phyloP scores from a whole-genome alignment of 257 asterid genomes.

The Gentiana straminea region DNA sequence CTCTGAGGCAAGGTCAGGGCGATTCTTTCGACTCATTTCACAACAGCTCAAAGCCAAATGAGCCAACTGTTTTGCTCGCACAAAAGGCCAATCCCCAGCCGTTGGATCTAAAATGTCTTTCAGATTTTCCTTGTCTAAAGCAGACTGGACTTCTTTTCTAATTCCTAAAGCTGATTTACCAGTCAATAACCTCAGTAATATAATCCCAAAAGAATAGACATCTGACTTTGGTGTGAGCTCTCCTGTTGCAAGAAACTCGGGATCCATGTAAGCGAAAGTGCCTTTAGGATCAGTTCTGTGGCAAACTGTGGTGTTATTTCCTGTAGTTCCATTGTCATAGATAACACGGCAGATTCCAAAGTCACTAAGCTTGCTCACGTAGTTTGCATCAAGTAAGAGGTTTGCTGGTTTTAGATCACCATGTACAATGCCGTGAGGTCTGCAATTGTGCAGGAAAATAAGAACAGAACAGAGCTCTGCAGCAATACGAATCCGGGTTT shows the following conservation, averaged over 20 bases:
- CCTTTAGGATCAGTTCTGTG: conserved; percentile 60
- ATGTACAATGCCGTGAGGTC: conserved; percentile 52
- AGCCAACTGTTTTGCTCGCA: conserved; percentile 89
- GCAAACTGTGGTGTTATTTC: conserved; percentile 22
- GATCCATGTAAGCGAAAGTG: conserved; percentile 60
- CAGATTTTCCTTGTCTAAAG: conserved; percentile 53
- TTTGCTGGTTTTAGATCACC: conserved; percentile 85
- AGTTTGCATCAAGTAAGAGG: conserved; percentile 65
- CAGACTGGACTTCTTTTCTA: conserved; percentile 50
- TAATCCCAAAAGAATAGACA: conserved; percentile 78
- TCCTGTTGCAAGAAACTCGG: conserved; percentile 64
- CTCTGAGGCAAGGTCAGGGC: conserved; percentile 80
- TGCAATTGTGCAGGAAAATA: conserved; percentile 68
- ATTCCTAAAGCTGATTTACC: conserved; percentile 67
- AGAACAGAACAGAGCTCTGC: conserved; percentile 84
- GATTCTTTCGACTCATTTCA: conserved; percentile 27
- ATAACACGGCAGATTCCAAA: conserved; percentile 65
- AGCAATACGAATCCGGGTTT: conserved; percentile 72
- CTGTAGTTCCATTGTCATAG: conserved; percentile 27
- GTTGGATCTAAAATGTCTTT: conserved; percentile 64
- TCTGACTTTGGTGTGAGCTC: conserved; percentile 81
- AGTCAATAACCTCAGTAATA: conserved; percentile 57
- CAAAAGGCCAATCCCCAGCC: conserved; percentile 97
- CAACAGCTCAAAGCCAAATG: conserved; percentile 66
- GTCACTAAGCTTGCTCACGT: conserved; percentile 69